Evolutionary conservation across 2,329 filamentous ascomycete genomes (phyloP).

Genomic region (Epichloe coenophiala): DNA sequence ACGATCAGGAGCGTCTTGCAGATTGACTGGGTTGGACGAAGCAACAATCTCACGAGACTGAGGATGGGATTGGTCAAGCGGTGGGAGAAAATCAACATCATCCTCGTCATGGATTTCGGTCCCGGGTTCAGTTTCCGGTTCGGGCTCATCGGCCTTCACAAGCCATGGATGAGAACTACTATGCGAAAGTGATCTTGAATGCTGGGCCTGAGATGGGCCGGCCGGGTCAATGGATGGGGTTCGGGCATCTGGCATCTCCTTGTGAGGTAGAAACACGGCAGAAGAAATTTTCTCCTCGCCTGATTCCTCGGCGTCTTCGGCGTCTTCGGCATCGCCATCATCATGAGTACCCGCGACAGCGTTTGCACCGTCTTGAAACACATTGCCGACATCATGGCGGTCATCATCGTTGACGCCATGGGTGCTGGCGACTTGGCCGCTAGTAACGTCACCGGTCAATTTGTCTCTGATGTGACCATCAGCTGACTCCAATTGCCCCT

Average conservation of each 20-base stretch:
- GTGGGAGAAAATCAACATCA: slow-evolving; percentile 11
- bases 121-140: slow-evolving; percentile 22
- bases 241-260: slow-evolving; percentile 32
- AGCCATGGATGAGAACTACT: slow-evolving; percentile 37
- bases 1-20: slow-evolving; percentile 24
- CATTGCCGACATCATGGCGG: slow-evolving; percentile 11
- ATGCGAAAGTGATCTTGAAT: slow-evolving; percentile 28
- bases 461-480: slow-evolving; percentile 24
- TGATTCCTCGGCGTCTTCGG: slow-evolving; percentile 41
- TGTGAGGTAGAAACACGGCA: slow-evolving; percentile 69
- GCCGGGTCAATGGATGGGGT: slow-evolving; percentile 16
- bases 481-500: slow-evolving; percentile 23
- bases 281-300: slow-evolving; percentile 81
- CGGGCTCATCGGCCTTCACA: slow-evolving; percentile 41
- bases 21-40: slow-evolving; percentile 18
- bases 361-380: not conserved
- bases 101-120: slow-evolving; percentile 13
- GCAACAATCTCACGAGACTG: slow-evolving; percentile 17
- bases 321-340: slow-evolving; percentile 20
- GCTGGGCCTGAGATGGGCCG: slow-evolving; percentile 31
- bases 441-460: slow-evolving; percentile 11
- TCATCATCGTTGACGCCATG: slow-evolving; percentile 10
- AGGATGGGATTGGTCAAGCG: slow-evolving; percentile 12
- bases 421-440: not conserved
- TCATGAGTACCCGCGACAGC: not conserved